phyloP scores from a whole-genome alignment of 1,284 basidiomycete species.

The Malassezia equina region DNA sequence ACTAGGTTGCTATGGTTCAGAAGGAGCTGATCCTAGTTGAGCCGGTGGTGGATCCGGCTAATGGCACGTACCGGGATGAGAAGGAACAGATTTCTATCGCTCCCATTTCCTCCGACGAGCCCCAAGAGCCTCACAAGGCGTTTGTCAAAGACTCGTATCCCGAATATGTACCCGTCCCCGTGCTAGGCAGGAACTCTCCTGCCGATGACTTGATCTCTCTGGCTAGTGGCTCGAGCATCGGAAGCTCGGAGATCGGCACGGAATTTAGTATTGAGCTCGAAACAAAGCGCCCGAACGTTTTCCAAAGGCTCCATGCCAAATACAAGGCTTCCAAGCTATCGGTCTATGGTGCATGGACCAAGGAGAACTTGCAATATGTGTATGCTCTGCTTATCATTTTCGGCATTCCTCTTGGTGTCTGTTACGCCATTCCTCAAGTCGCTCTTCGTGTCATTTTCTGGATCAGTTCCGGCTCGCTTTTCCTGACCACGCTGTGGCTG shows the following conservation, averaged over 20 bases:
- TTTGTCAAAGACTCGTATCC: neutral
- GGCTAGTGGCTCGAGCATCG: neutral
- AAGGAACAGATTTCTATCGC: neutral
- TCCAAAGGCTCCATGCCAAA: neutral
- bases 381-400: neutral
- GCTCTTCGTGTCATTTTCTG: neutral
- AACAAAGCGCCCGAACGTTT: neutral
- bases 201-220: neutral
- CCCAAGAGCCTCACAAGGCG: neutral
- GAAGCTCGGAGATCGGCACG: neutral
- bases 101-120: neutral
- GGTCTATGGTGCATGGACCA: neutral
- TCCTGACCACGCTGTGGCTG: neutral
- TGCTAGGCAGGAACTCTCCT: neutral
- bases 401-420: neutral
- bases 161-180: neutral
- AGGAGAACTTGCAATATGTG: neutral
- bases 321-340: neutral
- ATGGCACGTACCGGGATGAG: neutral
- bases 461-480: neutral
- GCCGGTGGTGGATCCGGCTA: neutral
- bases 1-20: neutral
- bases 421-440: neutral
- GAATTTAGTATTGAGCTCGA: neutral
- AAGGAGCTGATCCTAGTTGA: neutral